Conservation (phyloP, 2,329 filamentous ascomycete genomes). For the Claviceps sp. region DNA sequence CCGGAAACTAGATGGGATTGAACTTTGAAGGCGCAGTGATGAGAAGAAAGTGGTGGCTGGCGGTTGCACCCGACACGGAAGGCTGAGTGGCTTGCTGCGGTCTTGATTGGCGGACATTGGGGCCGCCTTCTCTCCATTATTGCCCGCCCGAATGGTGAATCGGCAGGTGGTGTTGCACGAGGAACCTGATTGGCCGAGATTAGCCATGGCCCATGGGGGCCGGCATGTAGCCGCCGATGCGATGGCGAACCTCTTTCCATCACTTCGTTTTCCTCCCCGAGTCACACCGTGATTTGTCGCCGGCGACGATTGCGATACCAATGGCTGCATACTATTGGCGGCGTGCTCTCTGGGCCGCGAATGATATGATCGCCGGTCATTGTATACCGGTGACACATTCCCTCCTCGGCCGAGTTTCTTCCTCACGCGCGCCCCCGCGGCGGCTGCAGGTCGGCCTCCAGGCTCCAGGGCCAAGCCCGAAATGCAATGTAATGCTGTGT, state of each 20-base stretch:
- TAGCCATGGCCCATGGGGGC: conserved; percentile 15
- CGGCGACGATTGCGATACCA: neutral
- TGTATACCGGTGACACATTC: no score
- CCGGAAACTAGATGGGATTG: no score
- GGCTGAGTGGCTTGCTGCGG: neutral
- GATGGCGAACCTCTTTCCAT: conserved; percentile 26
- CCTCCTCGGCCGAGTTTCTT: no score
- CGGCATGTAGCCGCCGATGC: conserved; percentile 28
- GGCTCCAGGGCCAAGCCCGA: neutral
- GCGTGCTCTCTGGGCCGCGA: neutral
- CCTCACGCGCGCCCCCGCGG: neutral
- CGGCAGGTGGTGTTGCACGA: no score
- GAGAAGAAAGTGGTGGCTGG: neutral
- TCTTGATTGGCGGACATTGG: neutral
- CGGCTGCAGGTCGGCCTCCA: neutral
- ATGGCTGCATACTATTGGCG: neutral
- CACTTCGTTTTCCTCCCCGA: conserved; percentile 6
- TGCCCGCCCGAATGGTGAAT: no score
- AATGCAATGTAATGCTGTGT: conserved; percentile 1
- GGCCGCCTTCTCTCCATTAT: no score
- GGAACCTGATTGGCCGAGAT: conserved; percentile 16
- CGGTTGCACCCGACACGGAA: neutral
- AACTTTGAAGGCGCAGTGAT: neutral
- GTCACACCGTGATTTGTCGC: neutral
- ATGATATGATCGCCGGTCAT: no score